These are phyloP conservation scores for Botryotinia globosa DNA, from an alignment of 2,329 filamentous ascomycete genomes.

Conservation along the genomic window DNA sequence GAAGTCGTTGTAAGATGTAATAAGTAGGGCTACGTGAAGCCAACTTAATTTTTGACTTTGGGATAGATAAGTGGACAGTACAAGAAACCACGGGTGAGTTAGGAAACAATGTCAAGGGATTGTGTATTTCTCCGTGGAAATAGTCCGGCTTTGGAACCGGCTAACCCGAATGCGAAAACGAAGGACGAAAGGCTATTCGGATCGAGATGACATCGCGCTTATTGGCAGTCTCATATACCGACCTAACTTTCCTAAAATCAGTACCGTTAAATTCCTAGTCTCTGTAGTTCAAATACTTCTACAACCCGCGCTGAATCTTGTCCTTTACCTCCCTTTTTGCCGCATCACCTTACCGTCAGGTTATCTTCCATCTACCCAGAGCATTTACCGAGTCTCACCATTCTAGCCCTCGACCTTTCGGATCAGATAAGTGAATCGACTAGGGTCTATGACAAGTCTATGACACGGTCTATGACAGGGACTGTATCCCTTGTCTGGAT, in stretches of 20 bases:
- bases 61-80: background rate
- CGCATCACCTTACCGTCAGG: background rate
- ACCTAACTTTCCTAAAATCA: background rate
- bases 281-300: background rate
- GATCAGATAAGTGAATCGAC: constrained; percentile 12
- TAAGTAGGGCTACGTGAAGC: background rate
- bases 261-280: background rate
- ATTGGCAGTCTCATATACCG: background rate
- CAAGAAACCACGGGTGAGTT: background rate
- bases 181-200: background rate
- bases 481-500: background rate
- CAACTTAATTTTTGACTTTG: background rate
- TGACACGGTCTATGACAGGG: background rate
- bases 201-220: background rate
- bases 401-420: background rate
- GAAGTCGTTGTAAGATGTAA: background rate
- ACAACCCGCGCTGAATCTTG: background rate
- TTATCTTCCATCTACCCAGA: background rate
- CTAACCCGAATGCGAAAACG: background rate
- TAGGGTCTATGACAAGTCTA: background rate
- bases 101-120: background rate
- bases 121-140: background rate
- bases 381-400: background rate
- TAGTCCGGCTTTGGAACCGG: background rate
- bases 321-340: background rate